Evolutionary conservation across 2,329 filamentous ascomycete genomes (phyloP), one percentile per base, ranked within the genome.

Genomic region (Colletotrichum sp.): DNA sequence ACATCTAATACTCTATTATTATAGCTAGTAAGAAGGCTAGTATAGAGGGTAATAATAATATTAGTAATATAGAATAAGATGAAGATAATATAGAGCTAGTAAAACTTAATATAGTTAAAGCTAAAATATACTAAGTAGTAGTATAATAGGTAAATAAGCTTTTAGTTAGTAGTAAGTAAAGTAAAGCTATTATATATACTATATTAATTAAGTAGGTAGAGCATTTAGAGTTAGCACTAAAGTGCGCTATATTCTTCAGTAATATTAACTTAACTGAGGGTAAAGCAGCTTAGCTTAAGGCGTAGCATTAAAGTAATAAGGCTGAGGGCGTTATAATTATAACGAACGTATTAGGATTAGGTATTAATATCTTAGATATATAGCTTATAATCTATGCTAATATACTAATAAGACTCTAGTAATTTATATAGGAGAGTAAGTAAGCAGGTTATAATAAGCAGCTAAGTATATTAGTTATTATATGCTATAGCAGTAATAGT

Each of bases 11-110:
- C 10, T 36, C 26, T 13, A 36, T 72, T 24, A 30, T 59, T 7
- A 59, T 18, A 28, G 6, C 1, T 0, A 39, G 13, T 5, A 13
- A n/a, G 30, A n/a, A 0, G 6, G 12, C 5, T 15, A 10, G 0
- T 21, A 18, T 15, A 13, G 4, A 21, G 6, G 6, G 71, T 2
- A 16, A 4, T 36, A 36, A 1, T 10, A 36, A 1, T 3, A 13
- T 18, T 15, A n/a, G 2, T 26, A 18, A 2, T 1, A 26, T 36
- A 32, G 4, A 39, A 13, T 13, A 34, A 32, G 28, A 18, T 16
- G 1, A n/a, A 28, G 18, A 64, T 18, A 6, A 18, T 7, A 15
- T 13, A 21, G 0, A 26, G 28, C 18, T 21, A 8, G 1, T 16
- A 3, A 36, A 36, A 36, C 34, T 36, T 36, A 36, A 36, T 16